Evolutionary conservation across 192 early-diverging fungal species (phyloP), one percentile per base, ranked within the genome.

Genomic region (Gryganskiella cystojenkinii): DNA sequence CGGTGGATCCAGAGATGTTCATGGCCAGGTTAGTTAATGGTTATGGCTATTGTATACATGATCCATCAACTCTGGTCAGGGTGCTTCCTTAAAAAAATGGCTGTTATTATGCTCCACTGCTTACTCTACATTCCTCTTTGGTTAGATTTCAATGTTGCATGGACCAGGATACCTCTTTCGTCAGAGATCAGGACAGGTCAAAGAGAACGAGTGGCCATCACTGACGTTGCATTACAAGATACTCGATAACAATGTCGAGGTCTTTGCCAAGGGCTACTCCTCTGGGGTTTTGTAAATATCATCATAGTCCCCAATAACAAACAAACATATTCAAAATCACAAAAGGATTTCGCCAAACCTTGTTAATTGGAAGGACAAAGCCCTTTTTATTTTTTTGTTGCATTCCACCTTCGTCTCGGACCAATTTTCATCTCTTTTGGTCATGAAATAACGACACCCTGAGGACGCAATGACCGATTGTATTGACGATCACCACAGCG

Each of bases 231-330:
- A 89, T 57, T 89, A 87, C 56, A 85, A 86, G 64, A 83, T 86
- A 25, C 42, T 89, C 2, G 88, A 89, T 64, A 89, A 89, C 64
- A 87, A 84, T 54, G 86, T 83, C 24, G 80, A 84, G 28, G 85
- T 89, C 59, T 89, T 89, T 79, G 80, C 85, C 28, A 87, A 84
- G 59, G 88, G 88, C 15, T 80, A 84, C 37, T 85, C 87, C 17
- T 80, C 82, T 52, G 87, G 85, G 30, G 83, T 87, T n/a, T 56
- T 83, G 37, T 85, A 71, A 69, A 53, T 27, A 4, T 7, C 7
- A n/a, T 19, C n/a, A 25, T 15, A 10, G n/a, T 37, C 31, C 13
- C n/a, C n/a, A n/a, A n/a, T n/a, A n/a, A n/a, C n/a, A n/a, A n/a
- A n/a, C n/a, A n/a, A n/a, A n/a, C n/a, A n/a, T n/a, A n/a, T n/a